Percentiles rank a stretch among this genome's conserved stretches.
Evolutionary conservation across 2,329 filamentous ascomycete species (phyloP).

Genomic region (Tolypocladium ophioglossoides): DNA sequence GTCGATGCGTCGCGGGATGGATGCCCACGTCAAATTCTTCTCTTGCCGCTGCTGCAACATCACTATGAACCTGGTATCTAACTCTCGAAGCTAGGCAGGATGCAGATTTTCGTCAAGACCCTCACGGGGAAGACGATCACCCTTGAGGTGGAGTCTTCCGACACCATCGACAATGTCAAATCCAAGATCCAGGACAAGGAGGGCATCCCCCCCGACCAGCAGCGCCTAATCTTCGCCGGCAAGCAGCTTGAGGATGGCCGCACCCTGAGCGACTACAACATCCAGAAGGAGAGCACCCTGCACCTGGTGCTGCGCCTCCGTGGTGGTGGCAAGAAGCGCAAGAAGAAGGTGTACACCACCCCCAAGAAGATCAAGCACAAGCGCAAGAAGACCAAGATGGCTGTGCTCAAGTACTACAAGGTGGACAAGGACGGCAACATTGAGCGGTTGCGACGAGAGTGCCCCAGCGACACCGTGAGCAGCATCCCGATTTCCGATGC

Average conservation of each 20-base stretch:
- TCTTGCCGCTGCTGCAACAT: not conserved
- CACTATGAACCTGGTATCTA: slow-evolving; percentile 17
- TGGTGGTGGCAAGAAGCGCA: slow-evolving; percentile 99
- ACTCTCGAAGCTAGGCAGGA: slow-evolving; percentile 47
- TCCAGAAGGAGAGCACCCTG: slow-evolving; percentile 99
- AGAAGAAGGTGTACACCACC: slow-evolving; percentile 99
- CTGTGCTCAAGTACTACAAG: slow-evolving; percentile 99
- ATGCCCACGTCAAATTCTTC: not conserved
- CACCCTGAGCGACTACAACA: slow-evolving; percentile 99
- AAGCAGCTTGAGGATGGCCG: slow-evolving; percentile 99
- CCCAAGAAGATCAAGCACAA: slow-evolving; percentile 99
- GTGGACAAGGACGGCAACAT: slow-evolving; percentile 99
- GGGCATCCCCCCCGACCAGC: slow-evolving; percentile 97
- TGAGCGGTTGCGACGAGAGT: slow-evolving; percentile 97
- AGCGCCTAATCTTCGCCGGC: slow-evolving; percentile 98
- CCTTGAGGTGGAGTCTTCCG: slow-evolving; percentile 99
- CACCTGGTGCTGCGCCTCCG: slow-evolving; percentile 96
- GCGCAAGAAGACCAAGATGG: slow-evolving; percentile 99
- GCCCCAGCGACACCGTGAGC: slow-evolving; percentile 79
- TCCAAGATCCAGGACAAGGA: slow-evolving; percentile 99
- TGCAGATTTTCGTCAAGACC: slow-evolving; percentile 73
- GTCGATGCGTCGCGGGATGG: not conserved
- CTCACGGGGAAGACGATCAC: slow-evolving; percentile 99
- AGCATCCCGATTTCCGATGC: not conserved
- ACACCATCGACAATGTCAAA: slow-evolving; percentile 99